Evolutionary conservation across 345 rosid genomes (phyloP), one percentile per base, ranked within the genome.

Genomic region (Heritiera fomes): DNA sequence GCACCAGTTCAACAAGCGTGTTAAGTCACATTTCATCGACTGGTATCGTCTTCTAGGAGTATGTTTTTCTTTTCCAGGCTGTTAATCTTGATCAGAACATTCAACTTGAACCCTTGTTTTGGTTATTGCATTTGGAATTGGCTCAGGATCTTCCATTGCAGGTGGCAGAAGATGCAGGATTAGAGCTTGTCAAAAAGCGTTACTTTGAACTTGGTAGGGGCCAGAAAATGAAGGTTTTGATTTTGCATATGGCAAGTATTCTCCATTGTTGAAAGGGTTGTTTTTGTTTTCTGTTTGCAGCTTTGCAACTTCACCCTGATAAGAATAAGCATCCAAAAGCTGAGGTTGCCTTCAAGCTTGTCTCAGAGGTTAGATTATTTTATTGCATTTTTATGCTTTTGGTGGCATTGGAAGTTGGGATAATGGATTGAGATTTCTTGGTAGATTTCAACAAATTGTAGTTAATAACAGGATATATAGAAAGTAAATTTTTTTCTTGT

Each of bases 281-380:
- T 12, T 20, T 75, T 18, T 63, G 73, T 7, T 4, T 67, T 15
- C 30, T 76, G 2, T 66, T 77, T 34, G 38, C 89, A 94, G 99
- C 98, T 82, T 79, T 96, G 89, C 97, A 89, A 82, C 85, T 92
- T 86, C 99, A 96, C 78, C 99, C 99, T 0, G 99, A 96, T 80
- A 96, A 96, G 90, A 96, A 96, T 80, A 84, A 80, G 52, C 98
- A 94, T 65, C 98, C 93, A 6, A 88, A 89, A 71, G 94, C 99
- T 52, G 99, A 90, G 73, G 28, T 85, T 78, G 99, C 99, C 5
- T 96, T 96, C 90, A 94, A 91, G 87, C 97, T 96, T 70, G 83
- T 94, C 60, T 88, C 90, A 50, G 92, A 96, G 99, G 99, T 95
- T 79, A 83, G 89, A 79, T 34, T 50, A 50, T n/a, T 82, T 15